Evolutionary conservation across 83 land plant species (phyloP).

Genomic region (Diphasiastrum complanatum): DNA sequence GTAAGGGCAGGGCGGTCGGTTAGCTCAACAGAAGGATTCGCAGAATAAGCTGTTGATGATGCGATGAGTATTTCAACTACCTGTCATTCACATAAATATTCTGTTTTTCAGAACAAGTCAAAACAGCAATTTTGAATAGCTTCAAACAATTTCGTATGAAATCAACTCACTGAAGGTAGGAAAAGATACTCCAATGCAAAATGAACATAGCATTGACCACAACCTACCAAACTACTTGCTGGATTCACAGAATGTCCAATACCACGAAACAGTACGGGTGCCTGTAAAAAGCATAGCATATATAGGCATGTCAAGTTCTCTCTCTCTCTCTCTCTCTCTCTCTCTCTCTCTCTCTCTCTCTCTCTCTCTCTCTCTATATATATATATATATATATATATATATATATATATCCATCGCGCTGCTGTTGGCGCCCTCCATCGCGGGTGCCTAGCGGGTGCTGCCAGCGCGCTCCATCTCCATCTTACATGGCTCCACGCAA

Average conservation of each 20-base stretch:
- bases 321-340: slow-evolving; percentile 13
- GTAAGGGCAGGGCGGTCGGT: slow-evolving; percentile 67
- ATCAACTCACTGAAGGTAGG: no score
- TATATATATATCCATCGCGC: no score
- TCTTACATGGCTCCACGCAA: no score
- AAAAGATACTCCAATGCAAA: no score
- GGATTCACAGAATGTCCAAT: slow-evolving; percentile 48
- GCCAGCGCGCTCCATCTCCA: no score
- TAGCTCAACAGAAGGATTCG: slow-evolving; percentile 57
- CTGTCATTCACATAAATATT: slow-evolving; percentile 23
- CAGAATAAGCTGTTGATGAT: slow-evolving; percentile 90
- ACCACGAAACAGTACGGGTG: slow-evolving; percentile 46
- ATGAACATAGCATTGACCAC: background rate
- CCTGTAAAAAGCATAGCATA: slow-evolving; percentile 33
- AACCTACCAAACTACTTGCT: slow-evolving; percentile 40
- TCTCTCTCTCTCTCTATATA: slow-evolving; percentile 11
- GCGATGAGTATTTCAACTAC: slow-evolving; percentile 80
- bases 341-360: slow-evolving; percentile 13
- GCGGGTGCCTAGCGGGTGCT: no score
- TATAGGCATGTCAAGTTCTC: no score
- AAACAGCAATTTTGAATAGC: no score
- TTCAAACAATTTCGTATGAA: no score
- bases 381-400: no score
- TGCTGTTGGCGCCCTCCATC: no score
- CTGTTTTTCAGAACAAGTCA: no score